These are phyloP conservation scores for Capsicum chinense DNA, from an alignment of 257 asterid genomes.

Conservation along the genomic window DNA sequence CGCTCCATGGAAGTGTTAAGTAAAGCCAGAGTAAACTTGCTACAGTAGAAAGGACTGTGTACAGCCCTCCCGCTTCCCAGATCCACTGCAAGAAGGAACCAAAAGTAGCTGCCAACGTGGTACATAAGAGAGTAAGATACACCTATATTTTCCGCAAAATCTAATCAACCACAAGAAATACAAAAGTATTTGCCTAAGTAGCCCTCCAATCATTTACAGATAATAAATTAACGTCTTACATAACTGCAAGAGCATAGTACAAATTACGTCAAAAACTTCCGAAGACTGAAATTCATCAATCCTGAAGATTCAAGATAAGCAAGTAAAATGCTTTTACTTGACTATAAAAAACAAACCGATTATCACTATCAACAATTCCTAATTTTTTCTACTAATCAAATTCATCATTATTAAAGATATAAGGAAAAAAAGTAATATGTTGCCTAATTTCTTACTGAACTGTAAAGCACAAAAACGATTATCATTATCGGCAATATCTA, in stretches of 20 bases:
- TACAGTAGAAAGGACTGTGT: constrained; percentile 13
- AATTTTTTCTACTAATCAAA: background rate
- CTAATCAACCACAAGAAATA: background rate
- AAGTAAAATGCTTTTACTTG: background rate
- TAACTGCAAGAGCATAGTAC: background rate
- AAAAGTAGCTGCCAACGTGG: background rate
- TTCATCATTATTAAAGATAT: background rate
- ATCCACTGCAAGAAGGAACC: constrained; percentile 6
- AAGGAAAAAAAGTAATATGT: background rate
- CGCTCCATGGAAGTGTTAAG: too few species aligned
- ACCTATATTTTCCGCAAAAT: background rate
- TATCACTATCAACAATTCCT: background rate
- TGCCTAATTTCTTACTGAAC: background rate
- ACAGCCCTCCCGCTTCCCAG: background rate
- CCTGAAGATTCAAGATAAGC: background rate
- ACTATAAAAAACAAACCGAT: too few species aligned
- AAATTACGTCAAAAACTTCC: background rate
- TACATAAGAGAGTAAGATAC: background rate
- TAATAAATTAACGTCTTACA: too few species aligned
- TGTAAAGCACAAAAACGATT: background rate
- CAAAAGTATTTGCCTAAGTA: background rate
- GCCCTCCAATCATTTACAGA: background rate
- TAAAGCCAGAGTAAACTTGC: too few species aligned
- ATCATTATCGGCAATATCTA: background rate
- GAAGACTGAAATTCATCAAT: background rate